Evolutionary conservation across 306 rosid species (phyloP).

Genomic region (Vachellia pachyceras): DNA sequence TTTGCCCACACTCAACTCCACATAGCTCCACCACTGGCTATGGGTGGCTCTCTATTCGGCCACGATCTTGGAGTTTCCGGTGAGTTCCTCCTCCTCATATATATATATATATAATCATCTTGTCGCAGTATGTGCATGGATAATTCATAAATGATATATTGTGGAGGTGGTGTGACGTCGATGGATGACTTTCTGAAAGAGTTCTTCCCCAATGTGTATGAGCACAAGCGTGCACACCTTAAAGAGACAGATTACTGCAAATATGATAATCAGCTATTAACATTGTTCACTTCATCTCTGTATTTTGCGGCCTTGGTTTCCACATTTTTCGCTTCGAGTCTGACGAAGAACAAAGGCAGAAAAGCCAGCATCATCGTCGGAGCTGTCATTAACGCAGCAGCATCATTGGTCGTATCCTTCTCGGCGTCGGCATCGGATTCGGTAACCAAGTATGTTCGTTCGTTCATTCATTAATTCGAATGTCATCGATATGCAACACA

Average conservation of each 20-base stretch:
- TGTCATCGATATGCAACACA: neutral
- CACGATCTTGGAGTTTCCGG: no score
- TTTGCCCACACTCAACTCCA: no score
- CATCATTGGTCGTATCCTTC: constrained; percentile 8
- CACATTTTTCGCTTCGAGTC: constrained; percentile 49
- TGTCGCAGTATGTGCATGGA: neutral
- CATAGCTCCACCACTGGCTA: no score
- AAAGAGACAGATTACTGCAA: constrained; percentile 88
- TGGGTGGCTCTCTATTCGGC: no score
- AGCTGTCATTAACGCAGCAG: constrained; percentile 6
- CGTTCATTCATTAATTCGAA: neutral
- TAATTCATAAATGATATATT: neutral
- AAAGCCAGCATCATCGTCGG: constrained; percentile 64
- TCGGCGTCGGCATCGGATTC: constrained; percentile 3
- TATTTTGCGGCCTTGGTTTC: constrained; percentile 9
- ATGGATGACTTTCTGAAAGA: constrained; percentile 87
- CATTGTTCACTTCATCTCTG: constrained; percentile 21
- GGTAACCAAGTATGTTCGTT: neutral
- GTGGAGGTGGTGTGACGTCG: constrained; percentile 87
- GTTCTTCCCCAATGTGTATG: constrained; percentile 76
- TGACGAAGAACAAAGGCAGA: constrained; percentile 61
- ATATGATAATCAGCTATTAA: constrained; percentile 75
- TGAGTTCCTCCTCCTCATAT: no score
- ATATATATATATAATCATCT: no score
- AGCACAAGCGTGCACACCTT: constrained; percentile 68